Conservation (phyloP, 2,329 filamentous ascomycete genomes). For the Rhinocladiella similis region DNA sequence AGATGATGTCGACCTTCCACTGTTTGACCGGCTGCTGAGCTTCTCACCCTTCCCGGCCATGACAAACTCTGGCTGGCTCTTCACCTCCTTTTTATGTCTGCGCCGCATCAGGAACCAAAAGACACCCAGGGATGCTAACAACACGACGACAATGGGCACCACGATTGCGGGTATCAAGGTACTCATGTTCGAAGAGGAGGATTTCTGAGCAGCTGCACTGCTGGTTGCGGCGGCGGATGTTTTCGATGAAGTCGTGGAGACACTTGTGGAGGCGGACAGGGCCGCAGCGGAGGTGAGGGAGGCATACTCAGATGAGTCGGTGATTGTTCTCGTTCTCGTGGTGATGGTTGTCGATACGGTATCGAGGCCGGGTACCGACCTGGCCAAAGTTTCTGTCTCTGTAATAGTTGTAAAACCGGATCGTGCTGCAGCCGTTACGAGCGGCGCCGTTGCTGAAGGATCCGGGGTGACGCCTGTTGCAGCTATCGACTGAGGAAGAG, state of each 20-base stretch:
- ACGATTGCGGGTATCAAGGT: conserved; percentile 30
- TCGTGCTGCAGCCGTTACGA: conserved; percentile 14
- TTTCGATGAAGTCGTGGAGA: conserved; percentile 40
- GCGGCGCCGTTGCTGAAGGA: conserved; percentile 11
- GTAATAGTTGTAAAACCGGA: conserved; percentile 26
- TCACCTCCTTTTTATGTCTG: conserved; percentile 23
- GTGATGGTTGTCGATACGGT: conserved; percentile 22
- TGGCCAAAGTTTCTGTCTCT: conserved; percentile 19
- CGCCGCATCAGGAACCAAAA: conserved; percentile 31
- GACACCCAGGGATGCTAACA: conserved; percentile 24
- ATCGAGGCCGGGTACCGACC: conserved; percentile 9
- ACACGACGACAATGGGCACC: conserved; percentile 25
- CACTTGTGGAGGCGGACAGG: conserved; percentile 35
- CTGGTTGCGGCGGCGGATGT: conserved; percentile 39
- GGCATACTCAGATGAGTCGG: conserved; percentile 24
- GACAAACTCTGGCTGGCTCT: conserved; percentile 28
- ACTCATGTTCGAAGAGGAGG: conserved; percentile 34
- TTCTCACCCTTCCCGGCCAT: conserved; percentile 30
- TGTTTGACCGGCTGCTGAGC: conserved; percentile 26
- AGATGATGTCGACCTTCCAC: conserved; percentile 22
- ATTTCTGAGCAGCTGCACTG: conserved; percentile 37
- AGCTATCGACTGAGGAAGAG: conserved; percentile 16
- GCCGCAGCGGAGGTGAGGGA: conserved; percentile 24
- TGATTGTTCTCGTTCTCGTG: conserved; percentile 21
- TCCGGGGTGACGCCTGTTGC: conserved; percentile 9